Base-by-base conservation (phyloP, 1,284 basidiomycete genomes). In the Austroboletus novae-zelandiae region DNA sequence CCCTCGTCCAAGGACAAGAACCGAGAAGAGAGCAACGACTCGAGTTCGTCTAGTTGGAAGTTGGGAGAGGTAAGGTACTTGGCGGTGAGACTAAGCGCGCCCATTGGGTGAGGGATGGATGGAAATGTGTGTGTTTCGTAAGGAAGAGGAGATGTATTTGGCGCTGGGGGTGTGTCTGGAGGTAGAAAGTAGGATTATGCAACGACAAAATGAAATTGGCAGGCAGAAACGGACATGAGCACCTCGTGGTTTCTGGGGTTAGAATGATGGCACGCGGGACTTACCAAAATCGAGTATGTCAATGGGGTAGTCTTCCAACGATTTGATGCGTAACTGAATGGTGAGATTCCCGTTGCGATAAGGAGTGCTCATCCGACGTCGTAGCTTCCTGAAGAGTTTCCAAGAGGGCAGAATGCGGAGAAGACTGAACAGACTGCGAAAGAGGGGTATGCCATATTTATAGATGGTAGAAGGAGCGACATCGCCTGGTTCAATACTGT, bases 361-460 rank as follows among this genome's bases (percentile, higher is more conserved):
- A 58, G 49, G 67, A 58, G 30, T 58, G 47, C 68, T 67, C 56
- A 57, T 67, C 9, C 78, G 73, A 52, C 81, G 71, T 47, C 81
- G 74, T 29, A 88, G 69, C 39, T 80, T 79, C 59, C 80, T 80
- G 61, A 78, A 76, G 35, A 89, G 74, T 61, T 80, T 83, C 86
- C 87, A 91, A 2, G 83, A 72, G 20, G 89, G 89, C 8, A 90
- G 73, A 23, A 88, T 75, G 47, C 86, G 76, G 41, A 90, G 73
- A 37, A 91, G 68, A 31, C 80, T 84, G 70, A 77, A 91, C 5
- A 90, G 64, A 62, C 84, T 86, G 46, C 89, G 77, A 70, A 91
- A 90, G 35, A 89, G 75, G 36, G 85, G 79, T 59, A 91, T 90
- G 29, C 84, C 81, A 58, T 89, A 82, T 68, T 91, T 91, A 77